Conservation (phyloP, 164 flowering plant species). For the Magnolia changhungtana region DNA sequence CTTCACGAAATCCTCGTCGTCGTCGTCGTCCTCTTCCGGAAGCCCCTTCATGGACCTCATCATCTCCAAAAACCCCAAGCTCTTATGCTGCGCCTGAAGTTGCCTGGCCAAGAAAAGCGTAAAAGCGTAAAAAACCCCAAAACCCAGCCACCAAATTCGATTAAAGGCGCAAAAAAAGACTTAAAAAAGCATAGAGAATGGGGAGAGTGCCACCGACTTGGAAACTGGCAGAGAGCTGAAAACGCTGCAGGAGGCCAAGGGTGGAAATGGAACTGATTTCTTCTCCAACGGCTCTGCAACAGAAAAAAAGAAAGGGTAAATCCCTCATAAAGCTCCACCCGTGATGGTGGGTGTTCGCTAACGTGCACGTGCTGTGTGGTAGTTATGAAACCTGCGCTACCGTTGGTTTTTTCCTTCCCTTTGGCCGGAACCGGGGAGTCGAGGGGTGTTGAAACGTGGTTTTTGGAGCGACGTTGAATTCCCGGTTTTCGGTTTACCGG, state of each 20-base stretch:
- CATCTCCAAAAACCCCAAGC: conserved; percentile 64
- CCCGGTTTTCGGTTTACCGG: not conserved
- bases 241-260: conserved; percentile 40
- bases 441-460: too few relatives aligned
- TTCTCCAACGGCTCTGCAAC: conserved; percentile 42
- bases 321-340: not conserved
- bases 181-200: not conserved
- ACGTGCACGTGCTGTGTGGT: not conserved
- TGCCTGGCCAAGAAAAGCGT: not conserved
- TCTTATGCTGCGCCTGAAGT: conserved; percentile 30
- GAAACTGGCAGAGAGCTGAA: conserved; percentile 48
- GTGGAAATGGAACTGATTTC: conserved; percentile 44
- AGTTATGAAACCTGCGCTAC: not conserved
- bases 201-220: conserved; percentile 45
- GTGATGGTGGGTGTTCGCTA: not conserved
- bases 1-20: conserved; percentile 55
- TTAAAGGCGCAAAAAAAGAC: not conserved
- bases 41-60: conserved; percentile 50
- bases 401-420: too few relatives aligned
- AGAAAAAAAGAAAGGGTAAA: not conserved
- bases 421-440: too few relatives aligned
- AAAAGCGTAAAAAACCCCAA: not conserved
- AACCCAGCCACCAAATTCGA: not conserved
- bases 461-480: too few relatives aligned
- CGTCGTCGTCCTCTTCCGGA: conserved; percentile 61